Evolutionary conservation across 2,329 filamentous ascomycete species (phyloP).

Genomic region (Aspergillus sclerotialis): DNA sequence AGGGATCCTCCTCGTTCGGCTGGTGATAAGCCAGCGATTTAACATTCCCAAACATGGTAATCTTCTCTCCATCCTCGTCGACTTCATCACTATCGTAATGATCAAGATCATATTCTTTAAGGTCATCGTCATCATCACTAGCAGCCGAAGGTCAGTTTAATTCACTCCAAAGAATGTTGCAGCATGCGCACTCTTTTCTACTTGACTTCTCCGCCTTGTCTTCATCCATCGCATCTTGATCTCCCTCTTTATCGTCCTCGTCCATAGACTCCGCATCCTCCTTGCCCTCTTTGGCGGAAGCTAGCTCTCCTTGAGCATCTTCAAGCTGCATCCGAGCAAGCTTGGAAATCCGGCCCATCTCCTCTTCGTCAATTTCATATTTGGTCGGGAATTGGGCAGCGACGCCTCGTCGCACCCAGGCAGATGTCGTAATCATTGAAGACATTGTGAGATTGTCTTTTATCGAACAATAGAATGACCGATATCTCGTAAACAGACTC

Average conservation of each 20-base stretch:
- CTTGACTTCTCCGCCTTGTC: conserved; percentile 16
- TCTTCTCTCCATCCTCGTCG: conserved; percentile 59
- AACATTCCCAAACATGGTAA: conserved; percentile 93
- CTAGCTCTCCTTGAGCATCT: conserved; percentile 81
- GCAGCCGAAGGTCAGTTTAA: conserved; percentile 2
- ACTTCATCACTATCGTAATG: conserved; percentile 84
- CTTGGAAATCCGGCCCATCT: conserved; percentile 67
- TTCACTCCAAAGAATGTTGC: background rate
- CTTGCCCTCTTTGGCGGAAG: conserved; percentile 57
- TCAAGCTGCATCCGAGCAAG: conserved; percentile 75
- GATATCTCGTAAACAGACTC: too few relatives aligned
- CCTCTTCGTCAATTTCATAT: conserved; percentile 67
- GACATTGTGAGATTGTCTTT: conserved; percentile 30
- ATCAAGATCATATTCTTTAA: conserved; percentile 94
- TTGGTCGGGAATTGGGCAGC: conserved; percentile 69
- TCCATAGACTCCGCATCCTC: conserved; percentile 35
- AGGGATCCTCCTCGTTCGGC: conserved; percentile 90
- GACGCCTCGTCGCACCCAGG: conserved; percentile 71
- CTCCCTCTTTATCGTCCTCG: conserved; percentile 18
- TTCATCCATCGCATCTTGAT: conserved; percentile 17
- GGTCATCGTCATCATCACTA: conserved; percentile 57
- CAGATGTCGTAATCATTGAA: conserved; percentile 70
- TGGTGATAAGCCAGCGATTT: conserved; percentile 91
- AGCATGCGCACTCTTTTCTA: conserved; percentile 14
- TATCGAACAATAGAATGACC: background rate